Evolutionary conservation across 768 basidiomycete species (phyloP), one percentile per base, ranked within the genome.

Genomic region (Hericium rajendrae): DNA sequence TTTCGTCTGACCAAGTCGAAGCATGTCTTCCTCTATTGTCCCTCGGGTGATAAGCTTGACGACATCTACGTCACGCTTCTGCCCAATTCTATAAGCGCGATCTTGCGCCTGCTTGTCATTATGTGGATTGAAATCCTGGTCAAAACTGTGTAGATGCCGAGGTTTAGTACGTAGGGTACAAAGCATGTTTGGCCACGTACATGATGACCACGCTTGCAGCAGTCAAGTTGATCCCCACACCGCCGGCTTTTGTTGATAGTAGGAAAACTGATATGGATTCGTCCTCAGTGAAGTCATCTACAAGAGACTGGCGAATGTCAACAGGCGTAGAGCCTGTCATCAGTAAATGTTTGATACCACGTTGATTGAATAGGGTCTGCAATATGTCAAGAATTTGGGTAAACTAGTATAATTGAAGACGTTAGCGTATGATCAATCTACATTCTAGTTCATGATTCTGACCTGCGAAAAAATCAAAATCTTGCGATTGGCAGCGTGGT

Each of bases 31-130:
- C 73, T 97, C 94, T 58, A 97, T 95, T 2, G 92, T 94, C 3
- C 86, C 89, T 59, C 81, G 85, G 2, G 92, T 88, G 62, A 98
- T 92, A 11, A 98, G 78, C 68, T 95, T 97, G 67, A 97, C 83
- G 6, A 98, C 92, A 37, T 95, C 92, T 10, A 98, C 95, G 62
- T 95, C 86, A 53, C 86, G 83, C 68, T 90, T 92, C 70, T 97
- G 94, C 22, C 93, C 95, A 62, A 99, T 97, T 26, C 97, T 88
- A 71, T 97, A 98, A 24, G 94, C 94, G 38, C 97, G 85, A 70
- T 99, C 97, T 59, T 95, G 93, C 0, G 97, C 97, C 73, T 99
- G 97, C 59, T 88, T 84, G 71, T 98, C 97, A 69, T 99, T 99
- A 72, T 93, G 91, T 3, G 91, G 91, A 69, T 98, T 98, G 73